phyloP scores from a whole-genome alignment of 208 protist genomes.

The Crithidia mellificae region DNA sequence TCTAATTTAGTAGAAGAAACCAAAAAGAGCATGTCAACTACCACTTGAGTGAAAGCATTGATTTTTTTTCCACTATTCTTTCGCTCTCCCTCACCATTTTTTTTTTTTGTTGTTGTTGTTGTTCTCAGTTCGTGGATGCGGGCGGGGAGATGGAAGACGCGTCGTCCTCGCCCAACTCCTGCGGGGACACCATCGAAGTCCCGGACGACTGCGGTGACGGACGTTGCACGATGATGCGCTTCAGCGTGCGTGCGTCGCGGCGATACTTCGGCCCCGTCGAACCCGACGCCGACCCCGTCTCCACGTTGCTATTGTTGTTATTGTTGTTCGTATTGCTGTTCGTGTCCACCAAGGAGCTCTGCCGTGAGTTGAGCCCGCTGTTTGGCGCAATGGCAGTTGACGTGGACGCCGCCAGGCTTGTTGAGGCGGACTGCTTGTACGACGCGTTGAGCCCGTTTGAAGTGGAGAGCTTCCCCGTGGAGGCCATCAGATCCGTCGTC shows the following conservation, averaged over 20 bases:
- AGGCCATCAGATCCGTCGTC: not conserved
- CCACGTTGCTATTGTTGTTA: not conserved
- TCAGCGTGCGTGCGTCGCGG: constrained; percentile 24
- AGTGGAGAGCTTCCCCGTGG: not conserved
- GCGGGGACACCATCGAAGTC: constrained; percentile 7
- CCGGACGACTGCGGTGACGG: constrained; percentile 19
- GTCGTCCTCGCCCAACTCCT: constrained; percentile 10
- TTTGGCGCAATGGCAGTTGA: not conserved
- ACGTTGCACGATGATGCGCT: constrained; percentile 20
- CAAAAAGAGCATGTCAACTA: too few species aligned
- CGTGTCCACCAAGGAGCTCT: not conserved
- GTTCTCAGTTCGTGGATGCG: not conserved
- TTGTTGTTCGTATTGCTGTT: too few species aligned
- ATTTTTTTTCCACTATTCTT: too few species aligned
- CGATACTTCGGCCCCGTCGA: constrained; percentile 16
- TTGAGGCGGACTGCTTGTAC: not conserved
- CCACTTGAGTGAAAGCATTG: too few species aligned
- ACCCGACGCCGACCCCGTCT: not conserved
- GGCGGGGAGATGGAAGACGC: not conserved
- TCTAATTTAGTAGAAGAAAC: too few species aligned
- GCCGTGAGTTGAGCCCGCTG: not conserved
- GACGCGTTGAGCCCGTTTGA: not conserved
- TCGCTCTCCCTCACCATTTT: too few species aligned
- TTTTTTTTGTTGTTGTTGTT: too few species aligned
- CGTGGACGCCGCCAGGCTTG: not conserved